phyloP scores from a whole-genome alignment of 75 land plant genomes.

The Chamaecyparis obtusa region DNA sequence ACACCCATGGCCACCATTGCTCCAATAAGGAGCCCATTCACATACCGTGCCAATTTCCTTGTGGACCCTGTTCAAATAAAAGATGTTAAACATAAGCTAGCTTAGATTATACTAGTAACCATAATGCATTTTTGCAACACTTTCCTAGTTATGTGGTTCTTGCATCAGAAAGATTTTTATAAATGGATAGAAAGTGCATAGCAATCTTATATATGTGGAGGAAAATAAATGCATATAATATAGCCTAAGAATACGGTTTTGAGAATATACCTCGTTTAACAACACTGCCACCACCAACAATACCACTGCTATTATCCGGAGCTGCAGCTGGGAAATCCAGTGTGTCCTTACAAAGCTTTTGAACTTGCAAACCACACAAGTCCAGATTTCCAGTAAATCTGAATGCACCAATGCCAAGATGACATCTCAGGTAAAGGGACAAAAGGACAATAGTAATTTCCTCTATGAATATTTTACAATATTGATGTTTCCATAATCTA shows the following conservation, averaged over 20 bases:
- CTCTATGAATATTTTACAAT: background rate
- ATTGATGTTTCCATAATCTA: background rate
- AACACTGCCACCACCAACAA: background rate
- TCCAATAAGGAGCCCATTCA: slow-evolving; percentile 65
- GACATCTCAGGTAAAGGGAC: background rate
- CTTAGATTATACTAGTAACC: background rate
- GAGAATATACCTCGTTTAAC: slow-evolving; percentile 32
- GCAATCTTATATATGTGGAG: background rate
- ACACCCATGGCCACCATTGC: slow-evolving; percentile 58
- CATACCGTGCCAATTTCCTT: slow-evolving; percentile 41
- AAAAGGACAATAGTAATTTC: background rate
- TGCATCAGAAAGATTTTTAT: background rate
- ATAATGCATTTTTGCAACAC: background rate
- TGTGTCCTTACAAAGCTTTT: slow-evolving; percentile 55
- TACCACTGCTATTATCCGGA: slow-evolving; percentile 28
- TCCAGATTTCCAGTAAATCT: slow-evolving; percentile 81
- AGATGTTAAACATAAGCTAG: background rate
- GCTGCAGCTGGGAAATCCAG: slow-evolving; percentile 60
- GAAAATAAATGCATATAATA: background rate
- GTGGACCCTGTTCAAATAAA: slow-evolving; percentile 16
- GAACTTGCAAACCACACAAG: slow-evolving; percentile 79
- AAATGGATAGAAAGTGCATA: background rate
- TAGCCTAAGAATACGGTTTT: background rate
- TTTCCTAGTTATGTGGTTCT: background rate
- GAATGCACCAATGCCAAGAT: background rate